These are phyloP conservation scores for Magnusiomyces fungicola DNA, from an alignment of 1,139 yeast genomes.

Conservation along the genomic window DNA sequence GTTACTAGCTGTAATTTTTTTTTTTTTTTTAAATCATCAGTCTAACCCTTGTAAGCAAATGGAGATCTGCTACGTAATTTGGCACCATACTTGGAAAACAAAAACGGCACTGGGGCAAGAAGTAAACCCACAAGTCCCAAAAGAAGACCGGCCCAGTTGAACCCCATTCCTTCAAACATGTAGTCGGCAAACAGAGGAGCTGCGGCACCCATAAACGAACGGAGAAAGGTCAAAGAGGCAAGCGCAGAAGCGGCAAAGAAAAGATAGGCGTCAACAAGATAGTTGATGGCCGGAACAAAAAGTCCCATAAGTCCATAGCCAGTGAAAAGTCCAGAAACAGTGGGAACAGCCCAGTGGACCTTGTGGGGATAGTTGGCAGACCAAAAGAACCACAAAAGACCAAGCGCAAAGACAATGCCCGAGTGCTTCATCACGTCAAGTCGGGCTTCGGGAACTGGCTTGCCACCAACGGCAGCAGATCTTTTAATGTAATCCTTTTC, in stretches of 20 bases:
- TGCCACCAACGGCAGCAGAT: conserved; percentile 45
- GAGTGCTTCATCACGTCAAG: conserved; percentile 69
- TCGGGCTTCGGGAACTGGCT: conserved; percentile 72
- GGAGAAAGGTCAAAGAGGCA: conserved; percentile 75
- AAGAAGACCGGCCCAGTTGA: conserved; percentile 77
- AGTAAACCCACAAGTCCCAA: conserved; percentile 59
- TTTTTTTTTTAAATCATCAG: too few relatives aligned
- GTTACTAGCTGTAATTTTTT: too few relatives aligned
- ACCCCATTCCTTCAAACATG: conserved; percentile 69
- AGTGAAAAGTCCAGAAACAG: conserved; percentile 60
- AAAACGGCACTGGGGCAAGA: conserved; percentile 68
- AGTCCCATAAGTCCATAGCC: conserved; percentile 73
- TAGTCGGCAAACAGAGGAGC: conserved; percentile 76
- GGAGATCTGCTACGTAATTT: conserved; percentile 53
- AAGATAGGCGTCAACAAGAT: conserved; percentile 72
- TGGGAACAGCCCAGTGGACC: conserved; percentile 84
- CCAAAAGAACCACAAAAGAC: conserved; percentile 83
- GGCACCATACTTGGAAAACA: conserved; percentile 61
- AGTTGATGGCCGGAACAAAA: conserved; percentile 70
- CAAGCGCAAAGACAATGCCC: conserved; percentile 63
- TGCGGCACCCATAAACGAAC: conserved; percentile 65
- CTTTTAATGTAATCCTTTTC: conserved; percentile 24
- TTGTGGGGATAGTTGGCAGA: conserved; percentile 60
- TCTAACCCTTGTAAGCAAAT: conserved; percentile 39
- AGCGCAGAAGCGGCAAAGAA: conserved; percentile 82